Percentiles rank a stretch among this genome's conserved stretches.
Evolutionary conservation across 2,329 filamentous ascomycete genomes (phyloP).

Genomic region (Cadophora sp.): DNA sequence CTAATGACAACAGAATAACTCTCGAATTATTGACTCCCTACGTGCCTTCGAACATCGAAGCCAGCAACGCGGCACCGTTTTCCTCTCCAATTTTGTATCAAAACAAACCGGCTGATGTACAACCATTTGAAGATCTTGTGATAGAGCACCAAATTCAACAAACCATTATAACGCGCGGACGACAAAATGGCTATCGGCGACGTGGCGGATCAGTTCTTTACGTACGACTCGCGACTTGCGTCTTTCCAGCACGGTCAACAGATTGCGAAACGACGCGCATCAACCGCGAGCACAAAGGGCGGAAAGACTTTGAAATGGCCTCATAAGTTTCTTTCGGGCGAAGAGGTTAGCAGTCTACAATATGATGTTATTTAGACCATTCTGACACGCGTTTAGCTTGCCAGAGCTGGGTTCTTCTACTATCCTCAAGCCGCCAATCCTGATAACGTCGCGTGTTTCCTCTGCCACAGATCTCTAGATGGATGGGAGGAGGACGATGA

Average conservation of each 20-base stretch:
- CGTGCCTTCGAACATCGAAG: neutral
- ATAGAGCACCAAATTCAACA: neutral
- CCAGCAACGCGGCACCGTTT: constrained; percentile 6
- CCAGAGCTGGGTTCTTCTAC: constrained; percentile 91
- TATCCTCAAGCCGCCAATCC: constrained; percentile 75
- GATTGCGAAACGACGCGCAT: constrained; percentile 72
- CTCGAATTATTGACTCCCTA: neutral
- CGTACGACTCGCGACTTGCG: constrained; percentile 77
- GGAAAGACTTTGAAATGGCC: constrained; percentile 76
- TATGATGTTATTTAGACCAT: neutral
- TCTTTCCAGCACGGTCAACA: constrained; percentile 76
- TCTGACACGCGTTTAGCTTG: constrained; percentile 64
- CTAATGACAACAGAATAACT: neutral
- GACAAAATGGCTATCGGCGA: constrained; percentile 38
- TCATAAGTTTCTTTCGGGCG: constrained; percentile 69
- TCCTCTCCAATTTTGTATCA: constrained; percentile 2
- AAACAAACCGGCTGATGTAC: constrained; percentile 18
- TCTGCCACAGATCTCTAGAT: constrained; percentile 83
- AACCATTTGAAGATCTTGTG: neutral
- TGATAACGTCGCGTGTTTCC: constrained; percentile 90
- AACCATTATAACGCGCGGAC: neutral
- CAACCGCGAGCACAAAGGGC: constrained; percentile 64
- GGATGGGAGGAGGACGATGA: constrained; percentile 92
- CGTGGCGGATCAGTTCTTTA: constrained; percentile 57
- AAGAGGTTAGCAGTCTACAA: constrained; percentile 58